A percentile compares a stretch with the other conserved stretches of the same genome.
Evolutionary conservation across 2,329 filamentous ascomycete species (phyloP).

Genomic region (Metarhizium guizhouense): DNA sequence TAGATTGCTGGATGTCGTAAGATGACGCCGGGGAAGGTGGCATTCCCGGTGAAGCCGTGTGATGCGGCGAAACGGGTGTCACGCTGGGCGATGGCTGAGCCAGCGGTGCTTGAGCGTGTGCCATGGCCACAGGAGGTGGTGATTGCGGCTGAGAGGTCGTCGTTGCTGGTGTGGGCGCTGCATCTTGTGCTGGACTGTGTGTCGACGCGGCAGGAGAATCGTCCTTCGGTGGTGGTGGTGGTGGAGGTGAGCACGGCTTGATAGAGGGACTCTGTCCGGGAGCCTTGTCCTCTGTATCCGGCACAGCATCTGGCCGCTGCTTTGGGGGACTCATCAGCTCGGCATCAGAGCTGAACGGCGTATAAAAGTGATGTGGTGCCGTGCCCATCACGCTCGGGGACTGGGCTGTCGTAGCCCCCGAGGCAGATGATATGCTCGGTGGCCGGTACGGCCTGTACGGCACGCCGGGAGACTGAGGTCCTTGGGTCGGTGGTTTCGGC

Average conservation of each 20-base stretch:
- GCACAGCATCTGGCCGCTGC: neutral
- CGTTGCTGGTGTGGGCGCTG: neutral
- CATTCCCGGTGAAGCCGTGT: neutral
- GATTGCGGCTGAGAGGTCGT: neutral
- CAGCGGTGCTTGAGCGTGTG: neutral
- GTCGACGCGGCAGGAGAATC: neutral
- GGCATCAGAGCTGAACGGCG: neutral
- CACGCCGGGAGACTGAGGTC: neutral
- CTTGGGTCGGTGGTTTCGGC: neutral
- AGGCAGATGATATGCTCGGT: slow-evolving; percentile 7
- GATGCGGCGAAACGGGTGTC: neutral
- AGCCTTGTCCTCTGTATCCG: neutral
- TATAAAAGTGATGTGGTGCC: slow-evolving; percentile 15
- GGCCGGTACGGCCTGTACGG: slow-evolving; percentile 22
- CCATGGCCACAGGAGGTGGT: neutral
- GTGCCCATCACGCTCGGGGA: neutral
- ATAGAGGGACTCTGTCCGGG: neutral
- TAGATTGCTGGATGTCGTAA: slow-evolving; percentile 5
- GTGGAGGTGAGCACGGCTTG: neutral
- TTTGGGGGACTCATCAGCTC: neutral
- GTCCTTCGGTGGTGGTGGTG: neutral
- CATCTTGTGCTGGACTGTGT: neutral
- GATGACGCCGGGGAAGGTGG: neutral
- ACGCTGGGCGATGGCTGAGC: neutral
- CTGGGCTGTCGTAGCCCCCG: neutral